Evolutionary conservation across 768 basidiomycete genomes (phyloP).

Genomic region (Clavulina sp.): DNA sequence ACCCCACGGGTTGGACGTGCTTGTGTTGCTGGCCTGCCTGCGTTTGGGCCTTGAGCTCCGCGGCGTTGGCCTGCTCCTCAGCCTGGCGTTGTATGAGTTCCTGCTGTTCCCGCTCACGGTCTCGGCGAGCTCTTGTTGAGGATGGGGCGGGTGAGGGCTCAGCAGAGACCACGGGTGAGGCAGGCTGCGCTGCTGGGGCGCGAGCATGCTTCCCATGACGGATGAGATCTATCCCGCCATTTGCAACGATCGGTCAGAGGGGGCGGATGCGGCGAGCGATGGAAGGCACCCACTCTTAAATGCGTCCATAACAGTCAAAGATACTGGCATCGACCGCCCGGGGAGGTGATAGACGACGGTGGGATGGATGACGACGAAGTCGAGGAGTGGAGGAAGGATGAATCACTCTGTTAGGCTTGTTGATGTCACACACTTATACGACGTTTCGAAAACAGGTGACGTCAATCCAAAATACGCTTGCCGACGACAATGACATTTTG

Average conservation of each 20-base stretch:
- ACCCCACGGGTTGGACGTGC: conserved; percentile 12
- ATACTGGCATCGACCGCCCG: neutral
- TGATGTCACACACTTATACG: too few species aligned
- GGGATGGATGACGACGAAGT: too few species aligned
- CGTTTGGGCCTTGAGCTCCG: conserved; percentile 18
- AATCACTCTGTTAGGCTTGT: too few species aligned
- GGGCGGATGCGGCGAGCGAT: conserved; percentile 12
- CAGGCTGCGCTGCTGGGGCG: conserved; percentile 14
- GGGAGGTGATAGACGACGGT: too few species aligned
- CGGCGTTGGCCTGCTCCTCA: conserved; percentile 18
- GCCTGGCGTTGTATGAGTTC: neutral
- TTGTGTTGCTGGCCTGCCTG: conserved; percentile 13
- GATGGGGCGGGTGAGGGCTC: neutral
- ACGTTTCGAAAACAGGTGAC: too few species aligned
- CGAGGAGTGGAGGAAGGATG: too few species aligned
- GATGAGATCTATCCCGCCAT: conserved; percentile 43
- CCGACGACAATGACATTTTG: too few species aligned
- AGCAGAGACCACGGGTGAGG: neutral
- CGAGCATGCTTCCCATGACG: conserved; percentile 56
- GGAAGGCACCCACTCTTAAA: conserved; percentile 54
- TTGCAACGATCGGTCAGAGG: conserved; percentile 7
- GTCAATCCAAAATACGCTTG: too few species aligned
- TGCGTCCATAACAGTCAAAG: conserved; percentile 46
- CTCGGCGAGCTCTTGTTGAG: conserved; percentile 18
- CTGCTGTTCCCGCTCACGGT: conserved; percentile 7